Evolutionary conservation across 331 rosid species (phyloP).

Genomic region (Erythrophleum ivorense): DNA sequence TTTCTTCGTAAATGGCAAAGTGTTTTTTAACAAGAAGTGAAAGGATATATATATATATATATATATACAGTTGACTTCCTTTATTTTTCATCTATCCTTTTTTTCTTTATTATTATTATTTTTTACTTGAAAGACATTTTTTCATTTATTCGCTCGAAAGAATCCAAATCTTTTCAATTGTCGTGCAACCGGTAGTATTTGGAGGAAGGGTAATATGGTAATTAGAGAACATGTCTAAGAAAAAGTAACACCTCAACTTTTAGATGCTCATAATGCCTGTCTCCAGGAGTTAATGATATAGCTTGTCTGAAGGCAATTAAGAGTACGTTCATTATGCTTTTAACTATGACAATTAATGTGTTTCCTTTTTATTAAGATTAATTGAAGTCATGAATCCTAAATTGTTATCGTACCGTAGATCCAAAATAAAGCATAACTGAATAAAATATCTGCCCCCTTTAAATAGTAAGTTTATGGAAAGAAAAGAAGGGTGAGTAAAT

Average conservation of each 20-base stretch:
- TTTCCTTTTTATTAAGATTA: not conserved
- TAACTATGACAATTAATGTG: conserved; percentile 5
- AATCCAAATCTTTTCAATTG: too few relatives aligned
- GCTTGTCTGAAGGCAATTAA: not conserved
- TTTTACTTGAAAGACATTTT: too few relatives aligned
- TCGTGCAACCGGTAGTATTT: too few relatives aligned
- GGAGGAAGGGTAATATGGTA: not conserved
- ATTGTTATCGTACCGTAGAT: not conserved
- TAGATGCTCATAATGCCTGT: not conserved
- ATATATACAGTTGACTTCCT: too few relatives aligned
- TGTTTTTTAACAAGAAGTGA: too few relatives aligned
- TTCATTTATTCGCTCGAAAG: too few relatives aligned
- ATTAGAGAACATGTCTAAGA: not conserved
- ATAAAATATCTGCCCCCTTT: not conserved
- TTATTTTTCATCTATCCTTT: too few relatives aligned
- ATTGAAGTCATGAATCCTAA: not conserved
- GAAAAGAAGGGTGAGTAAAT: too few relatives aligned
- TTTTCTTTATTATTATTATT: too few relatives aligned
- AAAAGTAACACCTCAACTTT: not conserved
- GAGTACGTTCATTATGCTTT: conserved; percentile 10
- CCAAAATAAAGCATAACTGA: not conserved
- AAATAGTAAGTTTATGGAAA: too few relatives aligned
- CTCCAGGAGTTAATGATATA: not conserved
- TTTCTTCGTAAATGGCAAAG: too few relatives aligned
- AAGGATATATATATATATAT: too few relatives aligned